Evolutionary conservation across 192 early-diverging fungal genomes (phyloP).

Genomic region (Coemansia guatemalensis): DNA sequence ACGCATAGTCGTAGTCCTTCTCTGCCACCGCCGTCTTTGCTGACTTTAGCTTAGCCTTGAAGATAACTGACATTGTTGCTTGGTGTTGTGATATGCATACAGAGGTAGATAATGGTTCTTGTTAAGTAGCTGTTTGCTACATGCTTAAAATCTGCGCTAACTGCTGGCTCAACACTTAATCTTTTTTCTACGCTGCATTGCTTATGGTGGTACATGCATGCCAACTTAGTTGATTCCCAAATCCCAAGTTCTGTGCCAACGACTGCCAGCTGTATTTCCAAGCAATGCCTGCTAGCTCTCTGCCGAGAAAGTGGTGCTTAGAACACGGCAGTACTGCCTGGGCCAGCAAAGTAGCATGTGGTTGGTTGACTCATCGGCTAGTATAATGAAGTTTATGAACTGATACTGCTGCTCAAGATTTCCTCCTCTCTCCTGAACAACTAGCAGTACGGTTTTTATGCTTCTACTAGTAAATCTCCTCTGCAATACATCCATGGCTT

Average conservation of each 20-base stretch:
- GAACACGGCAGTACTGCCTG: neutral
- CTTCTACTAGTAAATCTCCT: neutral
- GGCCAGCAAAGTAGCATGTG: neutral
- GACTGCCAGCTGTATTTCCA: neutral
- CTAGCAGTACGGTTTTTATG: neutral
- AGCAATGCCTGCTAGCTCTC: too few species aligned
- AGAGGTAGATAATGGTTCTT: neutral
- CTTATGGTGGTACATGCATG: neutral
- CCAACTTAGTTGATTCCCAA: neutral
- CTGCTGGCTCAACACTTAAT: neutral
- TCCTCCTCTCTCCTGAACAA: neutral
- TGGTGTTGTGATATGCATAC: neutral
- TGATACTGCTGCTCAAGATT: neutral
- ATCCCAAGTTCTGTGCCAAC: neutral
- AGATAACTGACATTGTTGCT: constrained; percentile 48
- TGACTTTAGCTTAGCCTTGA: constrained; percentile 50
- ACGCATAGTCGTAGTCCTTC: constrained; percentile 49
- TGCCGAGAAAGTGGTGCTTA: too few species aligned
- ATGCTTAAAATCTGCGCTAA: neutral
- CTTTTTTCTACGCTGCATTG: neutral
- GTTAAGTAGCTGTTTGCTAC: neutral
- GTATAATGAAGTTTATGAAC: neutral
- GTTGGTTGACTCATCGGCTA: neutral
- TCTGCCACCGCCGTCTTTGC: constrained; percentile 45
- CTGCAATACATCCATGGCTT: neutral